Conservation (phyloP, 1,284 basidiomycete species). For the Takashimella koratensis region DNA sequence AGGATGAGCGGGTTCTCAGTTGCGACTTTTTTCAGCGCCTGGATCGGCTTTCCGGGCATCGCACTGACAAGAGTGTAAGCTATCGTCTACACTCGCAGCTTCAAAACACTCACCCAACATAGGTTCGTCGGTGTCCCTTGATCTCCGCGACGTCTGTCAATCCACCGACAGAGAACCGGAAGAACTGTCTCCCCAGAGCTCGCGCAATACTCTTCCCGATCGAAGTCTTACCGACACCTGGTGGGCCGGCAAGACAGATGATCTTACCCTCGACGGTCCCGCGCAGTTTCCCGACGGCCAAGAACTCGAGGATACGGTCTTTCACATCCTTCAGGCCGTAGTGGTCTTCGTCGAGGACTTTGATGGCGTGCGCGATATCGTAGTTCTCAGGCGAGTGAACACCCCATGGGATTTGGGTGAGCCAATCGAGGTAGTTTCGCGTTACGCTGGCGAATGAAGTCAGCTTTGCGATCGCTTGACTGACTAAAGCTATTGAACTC, state of each 20-base stretch:
- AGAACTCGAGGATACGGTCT: constrained; percentile 94
- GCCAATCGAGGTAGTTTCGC: constrained; percentile 92
- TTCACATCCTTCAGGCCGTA: constrained; percentile 96
- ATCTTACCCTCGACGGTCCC: constrained; percentile 99
- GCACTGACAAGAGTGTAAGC: constrained; percentile 55
- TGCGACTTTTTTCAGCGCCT: constrained; percentile 92
- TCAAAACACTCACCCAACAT: constrained; percentile 77
- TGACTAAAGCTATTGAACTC: too few relatives aligned
- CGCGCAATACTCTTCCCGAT: constrained; percentile 75
- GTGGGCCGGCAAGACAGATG: constrained; percentile 92
- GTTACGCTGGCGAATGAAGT: constrained; percentile 63
- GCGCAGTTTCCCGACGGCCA: constrained; percentile 93
- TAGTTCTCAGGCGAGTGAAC: constrained; percentile 92
- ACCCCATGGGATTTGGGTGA: constrained; percentile 96
- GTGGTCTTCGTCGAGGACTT: constrained; percentile 91
- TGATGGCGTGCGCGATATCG: constrained; percentile 76
- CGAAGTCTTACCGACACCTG: constrained; percentile 93
- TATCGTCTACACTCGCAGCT: constrained; percentile 1
- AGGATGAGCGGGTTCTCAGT: constrained; percentile 95
- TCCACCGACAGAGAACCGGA: constrained; percentile 85
- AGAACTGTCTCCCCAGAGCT: constrained; percentile 48
- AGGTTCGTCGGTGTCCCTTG: constrained; percentile 95
- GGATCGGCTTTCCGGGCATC: constrained; percentile 95
- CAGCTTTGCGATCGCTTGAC: constrained; percentile 3
- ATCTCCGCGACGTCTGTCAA: constrained; percentile 98